Conservation (phyloP, 2,329 filamentous ascomycete genomes). For the Claviceps digitariae region DNA sequence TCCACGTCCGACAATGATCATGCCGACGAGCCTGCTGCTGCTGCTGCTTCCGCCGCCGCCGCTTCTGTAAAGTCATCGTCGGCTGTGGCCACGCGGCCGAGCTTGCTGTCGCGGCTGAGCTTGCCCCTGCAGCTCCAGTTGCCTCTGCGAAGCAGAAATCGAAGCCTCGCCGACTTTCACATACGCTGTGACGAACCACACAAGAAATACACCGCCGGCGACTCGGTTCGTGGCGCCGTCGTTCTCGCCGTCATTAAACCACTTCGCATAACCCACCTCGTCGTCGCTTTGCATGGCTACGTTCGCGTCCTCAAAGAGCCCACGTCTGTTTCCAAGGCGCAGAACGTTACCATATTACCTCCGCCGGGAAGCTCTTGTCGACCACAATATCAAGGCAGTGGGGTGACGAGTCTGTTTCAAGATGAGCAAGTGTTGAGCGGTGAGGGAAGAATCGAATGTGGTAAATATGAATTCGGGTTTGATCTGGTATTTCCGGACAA, state of each 20-base stretch:
- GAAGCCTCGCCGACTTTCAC: slow-evolving; percentile 65
- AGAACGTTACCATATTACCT: slow-evolving; percentile 28
- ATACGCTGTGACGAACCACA: slow-evolving; percentile 66
- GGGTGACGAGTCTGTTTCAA: slow-evolving; percentile 68
- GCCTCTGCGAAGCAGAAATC: slow-evolving; percentile 37
- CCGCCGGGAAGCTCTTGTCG: slow-evolving; percentile 23
- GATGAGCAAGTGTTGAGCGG: slow-evolving; percentile 71
- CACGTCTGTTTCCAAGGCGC: slow-evolving; percentile 39
- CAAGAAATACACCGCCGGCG: slow-evolving; percentile 61
- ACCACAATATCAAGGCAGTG: slow-evolving; percentile 56
- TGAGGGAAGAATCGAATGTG: slow-evolving; percentile 60
- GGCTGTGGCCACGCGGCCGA: slow-evolving; percentile 15
- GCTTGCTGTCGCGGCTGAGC: slow-evolving; percentile 38
- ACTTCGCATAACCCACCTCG: slow-evolving; percentile 65
- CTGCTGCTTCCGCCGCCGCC: slow-evolving; percentile 17
- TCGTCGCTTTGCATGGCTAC: slow-evolving; percentile 64
- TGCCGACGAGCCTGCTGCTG: slow-evolving; percentile 18
- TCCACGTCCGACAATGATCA: slow-evolving; percentile 9
- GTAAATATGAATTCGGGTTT: slow-evolving; percentile 69
- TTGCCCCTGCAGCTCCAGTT: slow-evolving; percentile 30
- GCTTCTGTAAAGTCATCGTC: slow-evolving; percentile 4
- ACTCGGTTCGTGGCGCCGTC: slow-evolving; percentile 60
- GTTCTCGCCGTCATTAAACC: slow-evolving; percentile 61
- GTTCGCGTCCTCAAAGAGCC: slow-evolving; percentile 66
- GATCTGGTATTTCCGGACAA: slow-evolving; percentile 56